Evolutionary conservation across 352 stramenopile genomes (phyloP), one percentile per base, ranked within the genome.

Genomic region (Thraustochytrium striatum): DNA sequence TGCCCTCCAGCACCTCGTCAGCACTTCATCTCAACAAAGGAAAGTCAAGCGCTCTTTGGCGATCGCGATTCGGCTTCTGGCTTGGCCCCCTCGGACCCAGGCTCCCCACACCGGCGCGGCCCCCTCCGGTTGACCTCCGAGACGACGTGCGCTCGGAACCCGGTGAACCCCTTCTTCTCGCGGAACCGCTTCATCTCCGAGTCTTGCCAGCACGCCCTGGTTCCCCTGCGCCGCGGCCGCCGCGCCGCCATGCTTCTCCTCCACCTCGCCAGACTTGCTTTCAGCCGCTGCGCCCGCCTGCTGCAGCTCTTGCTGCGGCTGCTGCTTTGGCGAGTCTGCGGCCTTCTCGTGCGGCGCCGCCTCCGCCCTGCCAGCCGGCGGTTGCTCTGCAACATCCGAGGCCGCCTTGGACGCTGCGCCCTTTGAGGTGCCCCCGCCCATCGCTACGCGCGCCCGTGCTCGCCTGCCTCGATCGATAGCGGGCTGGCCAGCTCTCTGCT

Each of bases 141-240:
- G 3, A 52, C 69, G 8, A 73, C 39, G 28, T 59, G 39, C 7
- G 69, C 69, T 3, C 69, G 50, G 57, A 62, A 75, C 5, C 68
- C 55, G 8, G 61, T 53, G 44, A 72, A 57, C 19, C 68, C 57
- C 57, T 82, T 82, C 68, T 79, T 57, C 21, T 79, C 79, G 57
- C 50, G 50, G 53, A 82, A 72, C 21, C 62, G 61, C 75, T 83
- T 50, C 55, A 58, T 53, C 79, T 84, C 52, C 57, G 47, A 47
- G 16, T 85, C 83, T 19, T 69, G 83, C 21, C 5, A 47, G 39
- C 39, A 13, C 39, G 39, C 39, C 5, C 39, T 5, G 5, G 39
- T n/a, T n/a, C n/a, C n/a, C n/a, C n/a, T n/a, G n/a, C n/a, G n/a
- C n/a, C 39, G 39, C 39, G 39, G 5, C 5, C 5, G 5, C 13